Evolutionary conservation across 805 yeast species (phyloP).

Genomic region (Metschnikowia anglica): DNA sequence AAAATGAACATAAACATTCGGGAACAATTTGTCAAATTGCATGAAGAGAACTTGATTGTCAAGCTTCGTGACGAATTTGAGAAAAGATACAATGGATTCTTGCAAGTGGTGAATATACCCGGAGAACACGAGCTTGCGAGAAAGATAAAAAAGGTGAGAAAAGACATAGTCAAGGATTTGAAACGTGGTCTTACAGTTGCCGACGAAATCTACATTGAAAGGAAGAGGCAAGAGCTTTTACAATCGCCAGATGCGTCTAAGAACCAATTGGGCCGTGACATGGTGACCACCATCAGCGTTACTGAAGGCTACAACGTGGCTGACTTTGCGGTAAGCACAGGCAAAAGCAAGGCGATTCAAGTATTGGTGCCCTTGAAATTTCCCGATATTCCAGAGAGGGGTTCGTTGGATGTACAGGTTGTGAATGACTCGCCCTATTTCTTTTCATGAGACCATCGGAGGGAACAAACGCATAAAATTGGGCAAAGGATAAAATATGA

Average conservation of each 20-base stretch:
- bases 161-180: constrained; percentile 45
- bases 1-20: constrained; percentile 68
- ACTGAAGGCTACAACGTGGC: constrained; percentile 35
- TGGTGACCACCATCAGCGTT: constrained; percentile 72
- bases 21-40: constrained; percentile 75
- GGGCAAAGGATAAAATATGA: too few species aligned
- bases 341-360: constrained; percentile 31
- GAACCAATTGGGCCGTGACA: constrained; percentile 48
- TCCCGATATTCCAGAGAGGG: constrained; percentile 75
- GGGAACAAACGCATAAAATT: too few species aligned
- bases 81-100: constrained; percentile 69
- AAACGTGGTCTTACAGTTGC: constrained; percentile 59
- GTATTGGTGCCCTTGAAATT: constrained; percentile 66
- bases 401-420: constrained; percentile 75
- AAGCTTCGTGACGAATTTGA: constrained; percentile 77
- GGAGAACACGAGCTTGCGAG: constrained; percentile 50
- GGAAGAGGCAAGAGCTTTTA: constrained; percentile 55
- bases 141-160: constrained; percentile 50
- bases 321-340: constrained; percentile 23
- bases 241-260: constrained; percentile 51
- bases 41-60: constrained; percentile 68
- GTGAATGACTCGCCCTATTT: constrained; percentile 78
- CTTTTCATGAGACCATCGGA: constrained; percentile 45
- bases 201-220: constrained; percentile 75
- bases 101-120: constrained; percentile 59